Percentiles rank a stretch among this genome's conserved stretches.
These are phyloP conservation scores for Brassica juncea DNA, from an alignment of 345 rosid genomes.

Conservation along the genomic window DNA sequence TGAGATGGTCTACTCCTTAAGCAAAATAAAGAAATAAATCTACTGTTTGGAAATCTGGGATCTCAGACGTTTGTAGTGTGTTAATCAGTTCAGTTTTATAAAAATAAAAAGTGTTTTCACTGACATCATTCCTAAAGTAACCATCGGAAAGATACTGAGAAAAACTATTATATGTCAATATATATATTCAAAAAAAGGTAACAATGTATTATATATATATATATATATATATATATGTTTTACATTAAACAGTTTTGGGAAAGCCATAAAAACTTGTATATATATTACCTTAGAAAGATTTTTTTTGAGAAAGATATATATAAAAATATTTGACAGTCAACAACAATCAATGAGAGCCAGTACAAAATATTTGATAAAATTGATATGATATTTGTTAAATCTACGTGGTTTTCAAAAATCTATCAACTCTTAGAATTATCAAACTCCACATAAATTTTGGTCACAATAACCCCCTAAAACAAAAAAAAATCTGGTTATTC, in stretches of 20 bases:
- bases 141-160: neutral
- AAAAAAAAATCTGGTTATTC: no score
- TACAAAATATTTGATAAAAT: neutral
- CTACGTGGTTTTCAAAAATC: neutral
- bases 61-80: neutral
- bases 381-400: neutral
- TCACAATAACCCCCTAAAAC: no score
- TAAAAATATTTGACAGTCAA: no score
- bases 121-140: neutral
- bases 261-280: no score
- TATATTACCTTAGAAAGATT: neutral
- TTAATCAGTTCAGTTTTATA: neutral
- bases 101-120: neutral
- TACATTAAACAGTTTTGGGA: neutral
- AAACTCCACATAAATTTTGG: neutral
- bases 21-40: neutral
- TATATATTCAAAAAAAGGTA: no score
- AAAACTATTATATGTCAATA: neutral
- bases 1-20: neutral
- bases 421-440: neutral
- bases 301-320: no score
- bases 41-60: neutral
- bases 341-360: no score
- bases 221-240: neutral
- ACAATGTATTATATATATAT: no score